Evolutionary conservation across 208 protist genomes (phyloP), one percentile per base, ranked within the genome.

Genomic region (Acanthamoeba castellanii): DNA sequence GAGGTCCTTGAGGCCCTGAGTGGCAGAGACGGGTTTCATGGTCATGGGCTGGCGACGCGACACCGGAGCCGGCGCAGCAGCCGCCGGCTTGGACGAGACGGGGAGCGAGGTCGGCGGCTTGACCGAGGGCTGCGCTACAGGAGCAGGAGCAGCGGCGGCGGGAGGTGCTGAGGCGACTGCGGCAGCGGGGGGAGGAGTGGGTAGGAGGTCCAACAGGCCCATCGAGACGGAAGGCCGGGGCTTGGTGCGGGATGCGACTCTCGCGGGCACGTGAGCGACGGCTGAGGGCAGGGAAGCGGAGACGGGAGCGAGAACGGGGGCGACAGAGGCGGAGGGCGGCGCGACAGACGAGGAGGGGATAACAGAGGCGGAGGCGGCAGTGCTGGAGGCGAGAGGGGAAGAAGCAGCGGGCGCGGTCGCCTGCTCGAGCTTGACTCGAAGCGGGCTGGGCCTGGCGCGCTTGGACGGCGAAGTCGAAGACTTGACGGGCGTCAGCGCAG

Each of bases 1-100:
- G 32, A 78, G 37, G 70, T 78, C 70, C 70, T 78, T 78, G 37
- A 78, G 70, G n/a, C 70, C 70, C 70, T 78, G 70, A 1, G 70
- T 78, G 30, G 30, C 70, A 9, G 70, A 78, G 30, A 18, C 70
- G 70, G 70, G 16, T 30, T 78, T 78, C 70, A 78, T n/a, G 37
- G 30, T 6, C 70, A 47, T 45, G 25, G 70, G 22, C 37, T 78
- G 70, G 7, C 37, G 70, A n/a, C 70, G 70, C 70, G 16, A 25
- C 70, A 78, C 5, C 30, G 37, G 70, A 7, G 70, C n/a, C 70
- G 70, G 37, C 9, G 37, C 70, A 78, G 70, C 70, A 1, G n/a
- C 70, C 11, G 70, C 70, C 11, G 70, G 4, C n/a, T 66, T 66
- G 22, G 25, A 22, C 59, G 50, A 18, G 50, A 18, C 6, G 47